phyloP scores from a whole-genome alignment of 2,329 filamentous ascomycete species.

The Pseudogymnoascus sp. region DNA sequence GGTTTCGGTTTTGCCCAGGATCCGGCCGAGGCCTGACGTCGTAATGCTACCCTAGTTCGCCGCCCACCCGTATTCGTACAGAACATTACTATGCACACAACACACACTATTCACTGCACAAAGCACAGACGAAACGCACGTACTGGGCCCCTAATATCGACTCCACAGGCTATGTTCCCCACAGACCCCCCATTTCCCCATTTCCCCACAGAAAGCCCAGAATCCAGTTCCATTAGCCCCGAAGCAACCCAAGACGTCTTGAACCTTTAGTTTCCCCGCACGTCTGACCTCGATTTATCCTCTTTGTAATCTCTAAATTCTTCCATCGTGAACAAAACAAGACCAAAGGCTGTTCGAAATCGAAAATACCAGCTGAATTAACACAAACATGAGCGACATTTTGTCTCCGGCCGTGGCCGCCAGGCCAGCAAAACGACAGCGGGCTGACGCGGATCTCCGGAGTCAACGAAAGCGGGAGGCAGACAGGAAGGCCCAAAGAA shows the following conservation, averaged over 20 bases:
- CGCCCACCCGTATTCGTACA: background rate
- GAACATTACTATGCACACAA: background rate
- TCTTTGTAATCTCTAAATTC: background rate
- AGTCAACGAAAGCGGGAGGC: conserved; percentile 15
- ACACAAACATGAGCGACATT: background rate
- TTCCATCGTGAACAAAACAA: background rate
- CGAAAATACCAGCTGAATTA: background rate
- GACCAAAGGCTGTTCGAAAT: background rate
- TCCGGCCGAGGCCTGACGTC: background rate
- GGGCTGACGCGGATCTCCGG: background rate
- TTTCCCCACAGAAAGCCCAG: background rate
- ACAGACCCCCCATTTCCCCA: conserved; percentile 1
- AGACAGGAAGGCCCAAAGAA: conserved; percentile 17
- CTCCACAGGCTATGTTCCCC: background rate
- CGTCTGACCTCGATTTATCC: background rate
- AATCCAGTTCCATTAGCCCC: background rate
- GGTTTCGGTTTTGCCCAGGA: background rate
- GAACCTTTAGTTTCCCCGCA: background rate
- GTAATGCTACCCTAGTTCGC: background rate
- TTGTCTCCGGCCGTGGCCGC: conserved; percentile 27
- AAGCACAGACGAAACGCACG: conserved; percentile 1
- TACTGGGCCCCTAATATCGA: background rate
- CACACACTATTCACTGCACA: background rate
- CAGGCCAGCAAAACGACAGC: conserved; percentile 2
- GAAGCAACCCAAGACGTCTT: background rate